These are phyloP conservation scores for Cercophora newfieldiana DNA, from an alignment of 495 filamentous ascomycete species.

Conservation along the genomic window DNA sequence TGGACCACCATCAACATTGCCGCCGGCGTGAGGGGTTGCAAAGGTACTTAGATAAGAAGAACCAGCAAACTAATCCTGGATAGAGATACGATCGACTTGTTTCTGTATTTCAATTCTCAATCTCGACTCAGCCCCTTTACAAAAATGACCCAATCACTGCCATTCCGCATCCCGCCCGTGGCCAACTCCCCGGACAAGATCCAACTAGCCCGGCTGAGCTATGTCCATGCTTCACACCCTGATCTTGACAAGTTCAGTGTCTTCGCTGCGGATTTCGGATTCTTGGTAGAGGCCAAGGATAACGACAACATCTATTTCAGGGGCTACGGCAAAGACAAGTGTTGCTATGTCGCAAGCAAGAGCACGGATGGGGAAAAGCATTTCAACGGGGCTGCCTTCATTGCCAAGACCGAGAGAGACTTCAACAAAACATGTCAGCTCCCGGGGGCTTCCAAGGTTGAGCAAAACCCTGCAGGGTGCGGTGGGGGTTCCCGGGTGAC, in stretches of 20 bases:
- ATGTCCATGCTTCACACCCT: conserved; percentile 43
- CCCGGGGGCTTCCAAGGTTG: not conserved
- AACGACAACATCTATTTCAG: conserved; percentile 41
- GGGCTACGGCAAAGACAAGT: conserved; percentile 47
- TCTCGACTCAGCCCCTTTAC: not conserved
- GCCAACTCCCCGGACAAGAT: conserved; percentile 21
- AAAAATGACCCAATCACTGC: not conserved
- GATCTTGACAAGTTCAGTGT: conserved; percentile 30
- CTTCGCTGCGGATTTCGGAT: conserved; percentile 46
- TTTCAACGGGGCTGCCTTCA: not conserved
- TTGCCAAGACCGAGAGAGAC: conserved; percentile 28
- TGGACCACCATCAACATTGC: not conserved
- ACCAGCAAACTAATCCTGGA: too few relatives aligned
- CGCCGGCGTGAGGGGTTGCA: too few relatives aligned
- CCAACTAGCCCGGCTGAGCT: conserved; percentile 37
- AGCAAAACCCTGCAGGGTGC: not conserved
- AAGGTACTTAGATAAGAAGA: too few relatives aligned
- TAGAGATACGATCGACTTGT: too few relatives aligned
- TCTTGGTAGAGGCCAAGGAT: conserved; percentile 30
- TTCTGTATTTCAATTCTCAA: not conserved
- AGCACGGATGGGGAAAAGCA: conserved; percentile 15
- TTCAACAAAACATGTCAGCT: not conserved
- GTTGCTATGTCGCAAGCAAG: conserved; percentile 32
- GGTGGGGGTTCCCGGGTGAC: not conserved
- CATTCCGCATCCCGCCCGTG: not conserved